These are phyloP conservation scores for Yarrowia porcina DNA, from an alignment of 805 yeast species.

Conservation along the genomic window DNA sequence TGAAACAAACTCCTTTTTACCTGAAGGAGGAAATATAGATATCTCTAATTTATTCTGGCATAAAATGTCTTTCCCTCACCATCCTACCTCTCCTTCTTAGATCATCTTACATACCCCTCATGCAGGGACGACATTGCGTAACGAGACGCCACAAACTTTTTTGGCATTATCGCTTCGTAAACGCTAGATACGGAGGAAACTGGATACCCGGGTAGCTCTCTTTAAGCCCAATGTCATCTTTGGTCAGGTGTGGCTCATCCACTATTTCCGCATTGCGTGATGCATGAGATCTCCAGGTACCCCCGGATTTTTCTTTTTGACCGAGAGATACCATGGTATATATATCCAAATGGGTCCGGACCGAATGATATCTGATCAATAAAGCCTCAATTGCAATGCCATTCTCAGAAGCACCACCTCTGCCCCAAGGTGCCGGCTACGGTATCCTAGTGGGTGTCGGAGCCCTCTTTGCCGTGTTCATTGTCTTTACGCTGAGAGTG, in stretches of 20 bases:
- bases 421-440: constrained; percentile 61
- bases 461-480: constrained; percentile 49
- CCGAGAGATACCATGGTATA: constrained; percentile 7
- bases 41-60: not conserved
- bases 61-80: not conserved
- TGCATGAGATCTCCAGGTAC: not conserved
- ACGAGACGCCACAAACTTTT: constrained; percentile 9
- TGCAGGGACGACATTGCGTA: constrained; percentile 16
- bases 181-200: not conserved
- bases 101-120: not conserved
- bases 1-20: not conserved
- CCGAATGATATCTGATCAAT: not conserved
- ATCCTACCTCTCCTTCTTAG: not conserved
- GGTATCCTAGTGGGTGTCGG: constrained; percentile 82
- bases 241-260: constrained; percentile 12
- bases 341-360: not conserved
- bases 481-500: constrained; percentile 36
- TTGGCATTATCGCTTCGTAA: not conserved
- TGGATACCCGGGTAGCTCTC: not conserved
- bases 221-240: not conserved
- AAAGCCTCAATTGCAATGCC: not conserved
- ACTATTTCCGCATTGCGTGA: constrained; percentile 18
- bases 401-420: constrained; percentile 16
- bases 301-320: not conserved
- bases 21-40: too few relatives aligned